Evolutionary conservation across 352 stramenopile species (phyloP).

Genomic region (Pythium dissimile): DNA sequence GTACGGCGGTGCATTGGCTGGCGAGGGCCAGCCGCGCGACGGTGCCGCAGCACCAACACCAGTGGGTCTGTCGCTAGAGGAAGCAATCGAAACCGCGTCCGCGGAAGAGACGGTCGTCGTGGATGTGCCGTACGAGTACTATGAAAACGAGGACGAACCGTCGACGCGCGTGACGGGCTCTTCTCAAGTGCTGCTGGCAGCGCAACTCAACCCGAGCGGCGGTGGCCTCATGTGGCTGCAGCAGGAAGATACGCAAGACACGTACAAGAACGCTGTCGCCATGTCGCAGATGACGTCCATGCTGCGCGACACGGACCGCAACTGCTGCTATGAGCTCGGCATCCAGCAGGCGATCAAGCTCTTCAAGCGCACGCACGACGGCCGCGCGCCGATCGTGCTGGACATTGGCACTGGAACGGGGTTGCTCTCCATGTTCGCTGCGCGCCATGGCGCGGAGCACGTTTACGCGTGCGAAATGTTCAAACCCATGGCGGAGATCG

Average conservation of each 20-base stretch:
- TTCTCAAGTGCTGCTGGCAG: conserved; percentile 64
- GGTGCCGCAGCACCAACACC: conserved; percentile 8
- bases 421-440: conserved; percentile 87
- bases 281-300: conserved; percentile 90
- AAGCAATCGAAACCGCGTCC: conserved; percentile 70
- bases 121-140: conserved; percentile 77
- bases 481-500: conserved; percentile 78
- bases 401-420: conserved; percentile 84
- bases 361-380: conserved; percentile 37
- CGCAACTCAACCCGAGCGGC: conserved; percentile 68
- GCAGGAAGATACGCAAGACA: conserved; percentile 46
- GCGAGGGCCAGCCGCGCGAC: conserved; percentile 47
- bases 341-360: conserved; percentile 57
- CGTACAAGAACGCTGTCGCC: conserved; percentile 78
- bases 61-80: conserved; percentile 56
- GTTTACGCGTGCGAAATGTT: conserved; percentile 94
- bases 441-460: conserved; percentile 76
- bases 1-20: conserved; percentile 69
- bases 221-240: conserved; percentile 83
- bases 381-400: conserved; percentile 57
- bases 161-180: conserved; percentile 49
- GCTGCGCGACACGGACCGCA: conserved; percentile 74
- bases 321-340: conserved; percentile 71
- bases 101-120: conserved; percentile 81
- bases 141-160: conserved; percentile 60